A percentile compares a stretch with the other conserved stretches of the same genome.
Conservation (phyloP, 1,284 basidiomycete species). For the Ceratobasidium theobromae region DNA sequence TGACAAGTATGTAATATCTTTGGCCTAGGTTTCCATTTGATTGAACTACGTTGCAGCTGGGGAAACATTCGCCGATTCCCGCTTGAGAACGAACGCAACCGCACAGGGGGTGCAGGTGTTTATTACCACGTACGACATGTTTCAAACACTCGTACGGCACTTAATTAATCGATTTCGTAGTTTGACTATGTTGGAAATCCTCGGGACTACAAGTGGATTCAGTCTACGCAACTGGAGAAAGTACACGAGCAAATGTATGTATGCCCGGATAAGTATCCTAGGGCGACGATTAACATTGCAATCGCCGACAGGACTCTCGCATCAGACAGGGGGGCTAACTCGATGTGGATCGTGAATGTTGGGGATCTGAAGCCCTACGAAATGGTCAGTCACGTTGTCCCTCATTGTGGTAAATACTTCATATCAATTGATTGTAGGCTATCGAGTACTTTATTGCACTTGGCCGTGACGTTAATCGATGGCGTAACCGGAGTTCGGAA, state of each 20-base stretch:
- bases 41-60: constrained; percentile 46
- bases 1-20: constrained; percentile 52
- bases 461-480: constrained; percentile 53
- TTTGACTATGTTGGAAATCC: constrained; percentile 51
- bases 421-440: constrained; percentile 41
- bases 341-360: constrained; percentile 48
- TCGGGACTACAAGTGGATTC: constrained; percentile 46
- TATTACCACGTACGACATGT: constrained; percentile 61
- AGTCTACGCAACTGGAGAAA: constrained; percentile 34
- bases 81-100: constrained; percentile 52
- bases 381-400: constrained; percentile 43
- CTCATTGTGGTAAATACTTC: background rate
- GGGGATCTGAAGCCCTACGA: constrained; percentile 76
- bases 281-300: constrained; percentile 32
- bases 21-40: background rate
- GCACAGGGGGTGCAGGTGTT: constrained; percentile 64
- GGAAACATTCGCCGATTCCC: constrained; percentile 63
- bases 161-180: constrained; percentile 38
- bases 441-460: constrained; percentile 68
- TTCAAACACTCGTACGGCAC: background rate
- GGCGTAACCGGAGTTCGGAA: constrained; percentile 48
- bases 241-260: constrained; percentile 35
- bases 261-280: constrained; percentile 36
- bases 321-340: constrained; percentile 38
- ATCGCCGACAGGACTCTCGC: constrained; percentile 32